These are phyloP conservation scores for Colletotrichum magnum DNA, from an alignment of 2,329 filamentous ascomycete genomes.

Conservation along the genomic window DNA sequence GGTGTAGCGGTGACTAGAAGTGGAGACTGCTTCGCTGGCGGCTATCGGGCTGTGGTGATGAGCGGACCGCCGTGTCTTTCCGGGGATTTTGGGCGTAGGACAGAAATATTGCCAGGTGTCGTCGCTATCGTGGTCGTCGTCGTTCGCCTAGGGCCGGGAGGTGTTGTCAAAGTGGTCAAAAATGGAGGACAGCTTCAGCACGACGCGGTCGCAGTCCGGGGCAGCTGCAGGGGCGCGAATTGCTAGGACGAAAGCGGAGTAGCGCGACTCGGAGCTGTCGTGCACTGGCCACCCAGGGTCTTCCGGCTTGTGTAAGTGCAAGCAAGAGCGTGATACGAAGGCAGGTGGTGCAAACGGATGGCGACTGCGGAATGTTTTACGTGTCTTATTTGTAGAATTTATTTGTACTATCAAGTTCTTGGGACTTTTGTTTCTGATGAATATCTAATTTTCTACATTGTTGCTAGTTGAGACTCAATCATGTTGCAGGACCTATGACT, in stretches of 20 bases:
- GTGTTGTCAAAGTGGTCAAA: slow-evolving; percentile 35
- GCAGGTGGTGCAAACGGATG: neutral
- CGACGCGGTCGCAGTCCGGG: slow-evolving; percentile 40
- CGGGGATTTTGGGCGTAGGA: neutral
- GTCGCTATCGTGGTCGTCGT: slow-evolving; percentile 32
- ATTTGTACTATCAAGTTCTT: neutral
- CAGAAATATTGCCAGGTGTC: slow-evolving; percentile 1
- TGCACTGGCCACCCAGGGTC: slow-evolving; percentile 37
- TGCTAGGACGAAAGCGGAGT: slow-evolving; percentile 36
- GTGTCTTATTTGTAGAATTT: too few relatives aligned
- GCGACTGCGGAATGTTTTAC: too few relatives aligned
- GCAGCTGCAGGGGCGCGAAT: slow-evolving; percentile 43
- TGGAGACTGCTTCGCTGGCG: slow-evolving; percentile 24
- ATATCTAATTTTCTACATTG: too few relatives aligned
- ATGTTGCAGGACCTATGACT: too few relatives aligned
- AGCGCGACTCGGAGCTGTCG: slow-evolving; percentile 27
- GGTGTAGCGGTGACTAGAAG: slow-evolving; percentile 37
- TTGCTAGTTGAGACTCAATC: too few relatives aligned
- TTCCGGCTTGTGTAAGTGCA: slow-evolving; percentile 29
- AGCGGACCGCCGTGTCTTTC: neutral
- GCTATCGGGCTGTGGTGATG: neutral
- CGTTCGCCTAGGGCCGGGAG: slow-evolving; percentile 11
- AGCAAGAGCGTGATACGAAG: neutral
- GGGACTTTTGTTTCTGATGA: neutral
- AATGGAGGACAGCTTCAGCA: slow-evolving; percentile 42